Evolutionary conservation across 495 filamentous ascomycete genomes (phyloP).

Genomic region (Penicillium pulvis): DNA sequence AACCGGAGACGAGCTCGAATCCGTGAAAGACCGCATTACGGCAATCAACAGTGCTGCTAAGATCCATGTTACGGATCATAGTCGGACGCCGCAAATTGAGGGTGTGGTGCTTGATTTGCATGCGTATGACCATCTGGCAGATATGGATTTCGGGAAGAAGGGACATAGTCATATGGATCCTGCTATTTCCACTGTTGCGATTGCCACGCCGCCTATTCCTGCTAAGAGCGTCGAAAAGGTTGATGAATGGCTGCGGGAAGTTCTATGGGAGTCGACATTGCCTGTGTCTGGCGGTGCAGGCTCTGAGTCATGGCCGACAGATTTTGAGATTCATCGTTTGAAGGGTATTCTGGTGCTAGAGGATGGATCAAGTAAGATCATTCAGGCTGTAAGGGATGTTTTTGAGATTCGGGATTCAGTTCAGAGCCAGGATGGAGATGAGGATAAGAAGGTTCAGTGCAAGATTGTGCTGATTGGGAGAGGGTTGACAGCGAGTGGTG

Average conservation of each 20-base stretch:
- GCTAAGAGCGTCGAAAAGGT: conserved; percentile 56
- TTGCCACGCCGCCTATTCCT: conserved; percentile 61
- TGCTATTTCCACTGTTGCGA: conserved; percentile 82
- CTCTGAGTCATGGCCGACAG: conserved; percentile 19
- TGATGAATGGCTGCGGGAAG: conserved; percentile 79
- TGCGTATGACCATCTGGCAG: conserved; percentile 82
- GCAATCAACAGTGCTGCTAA: conserved; percentile 91
- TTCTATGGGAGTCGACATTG: conserved; percentile 79
- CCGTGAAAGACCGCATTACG: conserved; percentile 64
- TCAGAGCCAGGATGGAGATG: conserved; percentile 31
- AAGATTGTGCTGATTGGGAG: conserved; percentile 84
- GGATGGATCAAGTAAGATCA: conserved; percentile 67
- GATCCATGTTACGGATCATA: conserved; percentile 77
- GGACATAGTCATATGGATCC: conserved; percentile 84
- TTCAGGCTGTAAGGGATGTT: conserved; percentile 90
- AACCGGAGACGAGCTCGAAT: conserved; percentile 62
- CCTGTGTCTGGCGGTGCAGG: conserved; percentile 36
- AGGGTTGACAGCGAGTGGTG: conserved; percentile 46
- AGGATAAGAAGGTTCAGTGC: conserved; percentile 40
- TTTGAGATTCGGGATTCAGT: conserved; percentile 82
- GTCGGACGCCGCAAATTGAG: conserved; percentile 77
- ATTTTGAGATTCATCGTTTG: conserved; percentile 78
- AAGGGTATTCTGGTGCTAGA: conserved; percentile 72
- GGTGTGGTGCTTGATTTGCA: conserved; percentile 86
- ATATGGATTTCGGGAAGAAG: conserved; percentile 63